Percentiles rank a stretch among this genome's conserved stretches.
Evolutionary conservation across 2,329 filamentous ascomycete genomes (phyloP).

Genomic region (Daldinia sp.): DNA sequence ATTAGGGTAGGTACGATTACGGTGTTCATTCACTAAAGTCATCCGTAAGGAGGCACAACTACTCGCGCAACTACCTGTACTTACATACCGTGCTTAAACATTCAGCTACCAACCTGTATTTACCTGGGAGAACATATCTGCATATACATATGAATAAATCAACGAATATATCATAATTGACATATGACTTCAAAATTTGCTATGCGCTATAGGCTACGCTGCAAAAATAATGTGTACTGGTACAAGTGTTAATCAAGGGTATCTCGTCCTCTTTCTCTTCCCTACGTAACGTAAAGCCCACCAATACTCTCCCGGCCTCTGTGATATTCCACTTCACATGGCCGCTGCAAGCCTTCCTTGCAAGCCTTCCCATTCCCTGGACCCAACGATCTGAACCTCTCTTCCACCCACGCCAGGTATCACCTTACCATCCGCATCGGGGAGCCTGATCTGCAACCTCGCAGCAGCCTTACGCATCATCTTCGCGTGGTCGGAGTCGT

Average conservation of each 20-base stretch:
- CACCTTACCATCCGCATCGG: conserved; percentile 60
- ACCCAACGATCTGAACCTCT: conserved; percentile 65
- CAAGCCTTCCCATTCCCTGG: conserved; percentile 67
- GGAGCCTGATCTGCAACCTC: conserved; percentile 64
- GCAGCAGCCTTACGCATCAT: conserved; percentile 55
- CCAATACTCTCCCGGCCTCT: not conserved
- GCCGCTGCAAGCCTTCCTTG: conserved; percentile 57
- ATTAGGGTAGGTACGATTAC: not conserved
- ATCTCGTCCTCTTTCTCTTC: conserved; percentile 24
- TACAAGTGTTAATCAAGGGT: conserved; percentile 36
- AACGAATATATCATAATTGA: conserved; percentile 12
- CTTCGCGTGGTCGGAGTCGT: conserved; percentile 45
- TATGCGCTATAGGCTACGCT: conserved; percentile 10
- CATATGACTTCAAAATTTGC: conserved; percentile 9
- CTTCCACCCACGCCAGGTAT: conserved; percentile 53
- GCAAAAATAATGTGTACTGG: conserved; percentile 18
- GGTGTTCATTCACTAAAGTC: not conserved
- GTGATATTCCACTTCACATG: conserved; percentile 38
- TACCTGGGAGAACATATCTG: not conserved
- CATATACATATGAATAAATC: not conserved
- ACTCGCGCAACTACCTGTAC: too few species aligned
- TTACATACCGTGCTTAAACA: too few species aligned
- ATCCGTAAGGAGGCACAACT: not conserved
- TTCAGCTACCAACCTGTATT: too few species aligned
- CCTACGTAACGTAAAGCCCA: conserved; percentile 16